Evolutionary conservation across 345 rosid species (phyloP), one percentile per base, ranked within the genome.

Genomic region (Populus deltoides): DNA sequence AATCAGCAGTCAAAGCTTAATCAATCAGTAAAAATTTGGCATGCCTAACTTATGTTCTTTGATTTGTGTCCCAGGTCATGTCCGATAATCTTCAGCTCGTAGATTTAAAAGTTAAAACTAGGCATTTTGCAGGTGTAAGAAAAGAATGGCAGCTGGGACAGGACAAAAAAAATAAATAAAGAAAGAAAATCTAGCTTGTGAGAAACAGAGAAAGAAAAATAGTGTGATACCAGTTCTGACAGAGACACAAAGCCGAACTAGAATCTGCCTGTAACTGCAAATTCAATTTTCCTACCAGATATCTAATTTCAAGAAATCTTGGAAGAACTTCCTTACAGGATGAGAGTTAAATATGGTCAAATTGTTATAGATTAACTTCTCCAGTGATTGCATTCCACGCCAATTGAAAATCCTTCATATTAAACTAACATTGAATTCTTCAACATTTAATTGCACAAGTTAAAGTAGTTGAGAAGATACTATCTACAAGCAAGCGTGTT

Each of bases 1-100:
- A 62, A 41, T 27, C 15, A 76, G 15, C 57, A 35, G 65, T 53
- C 53, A n/a, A 25, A 7, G 31, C 29, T 9, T 18, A 43, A 63
- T 63, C 77, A 63, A 43, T 29, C 77, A 74, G 20, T 27, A 15
- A 6, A 7, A 18, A 51, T 29, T 27, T 70, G 68, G 47, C 71
- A 11, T n/a, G 45, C 45, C 75, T 29, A 61, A 68, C 79, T 47
- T 75, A 13, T 51, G 31, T n/a, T 73, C n/a, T 57, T 10, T 57
- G 22, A 47, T 31, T 61, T 12, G 18, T 8, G 39, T 7, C 8
- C 38, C 24, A 15, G 25, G 20, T 39, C 74, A 51, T 61, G 31
- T 41, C 51, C 4, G 15, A 7, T 33, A 15, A 75, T 25, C 49
- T 66, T 25, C 16, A 31, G 7, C 27, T 39, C 10, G 24, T 66